Evolutionary conservation across 2,329 filamentous ascomycete genomes (phyloP), one percentile per base, ranked within the genome.

Genomic region (Trichoderma semiorbis): DNA sequence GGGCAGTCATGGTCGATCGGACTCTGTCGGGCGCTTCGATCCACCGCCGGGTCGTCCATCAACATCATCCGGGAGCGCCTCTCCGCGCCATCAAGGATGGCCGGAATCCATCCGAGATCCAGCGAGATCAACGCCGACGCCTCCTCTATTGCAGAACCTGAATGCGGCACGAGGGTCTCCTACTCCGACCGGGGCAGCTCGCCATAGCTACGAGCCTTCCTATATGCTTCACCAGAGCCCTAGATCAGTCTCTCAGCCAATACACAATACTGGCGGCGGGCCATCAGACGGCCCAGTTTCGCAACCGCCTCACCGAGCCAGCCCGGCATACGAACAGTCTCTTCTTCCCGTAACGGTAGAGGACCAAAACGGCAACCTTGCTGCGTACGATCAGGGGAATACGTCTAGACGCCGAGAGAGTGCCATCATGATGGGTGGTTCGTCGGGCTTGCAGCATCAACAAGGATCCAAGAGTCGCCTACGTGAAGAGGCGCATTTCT

Each of bases 341-440:
- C 73, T 78, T 10, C 81, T 81, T 30, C 80, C 82, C 50, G 73
- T 72, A 5, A 73, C 69, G 68, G 74, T 71, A 18, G 77, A 78
- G 21, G 75, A 79, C 5, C 55, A 76, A n/a, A 74, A 74, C 43
- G 53, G 28, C 18, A 70, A 74, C 72, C 26, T 73, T 75, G 30
- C 73, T 26, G 72, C 76, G 18, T 76, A 79, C 72, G 84, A 86
- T 62, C 83, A 83, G 14, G 69, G 39, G 24, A 43, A 47, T 28
- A 69, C 32, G 32, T 70, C 76, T 75, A 73, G 87, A 82, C 84
- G 88, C 63, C 85, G 89, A 64, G 89, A 91, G 79, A 91, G 90
- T 76, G 83, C 84, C 60, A 88, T 91, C 79, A 88, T 90, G 73
- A 83, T 86, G 77, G 83, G 86, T 72, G 82, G 82, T 24, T 82